Evolutionary conservation across 331 rosid genomes (phyloP).

Genomic region (Spiraea crenata): DNA sequence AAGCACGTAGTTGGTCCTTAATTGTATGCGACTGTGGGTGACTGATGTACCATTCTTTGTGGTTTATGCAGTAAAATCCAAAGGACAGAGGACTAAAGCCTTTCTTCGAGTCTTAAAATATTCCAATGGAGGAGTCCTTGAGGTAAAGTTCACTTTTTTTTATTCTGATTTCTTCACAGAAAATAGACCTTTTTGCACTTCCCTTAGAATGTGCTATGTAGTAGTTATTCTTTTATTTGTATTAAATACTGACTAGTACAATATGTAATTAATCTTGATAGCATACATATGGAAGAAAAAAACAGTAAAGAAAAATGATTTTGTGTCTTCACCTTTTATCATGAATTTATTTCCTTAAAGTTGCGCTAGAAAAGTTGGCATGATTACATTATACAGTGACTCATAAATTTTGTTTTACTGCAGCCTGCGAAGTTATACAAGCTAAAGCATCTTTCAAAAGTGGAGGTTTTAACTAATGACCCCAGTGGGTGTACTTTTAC

Average conservation of each 20-base stretch:
- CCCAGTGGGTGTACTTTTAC: conserved; percentile 94
- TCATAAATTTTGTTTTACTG: conserved; percentile 29
- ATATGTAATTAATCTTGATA: not conserved
- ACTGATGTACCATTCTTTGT: not conserved
- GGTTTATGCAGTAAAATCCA: conserved; percentile 64
- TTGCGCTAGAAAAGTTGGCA: conserved; percentile 6
- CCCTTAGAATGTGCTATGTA: not conserved
- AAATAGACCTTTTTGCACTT: not conserved
- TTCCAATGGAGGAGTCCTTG: conserved; percentile 87
- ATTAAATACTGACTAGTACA: too few species aligned
- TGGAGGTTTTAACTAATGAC: conserved; percentile 82
- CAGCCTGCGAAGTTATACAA: conserved; percentile 95
- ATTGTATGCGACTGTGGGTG: not conserved
- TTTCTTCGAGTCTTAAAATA: conserved; percentile 90
- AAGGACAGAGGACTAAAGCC: conserved; percentile 74
- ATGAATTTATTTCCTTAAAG: conserved; percentile 5
- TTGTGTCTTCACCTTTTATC: not conserved
- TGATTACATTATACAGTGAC: conserved; percentile 14
- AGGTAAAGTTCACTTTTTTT: conserved; percentile 45
- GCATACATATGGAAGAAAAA: not conserved
- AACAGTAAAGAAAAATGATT: not conserved
- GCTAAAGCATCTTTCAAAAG: conserved; percentile 90
- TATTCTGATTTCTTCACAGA: not conserved
- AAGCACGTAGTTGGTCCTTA: not conserved
- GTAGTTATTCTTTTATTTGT: too few species aligned